Evolutionary conservation across 2,329 filamentous ascomycete species (phyloP), one percentile per base, ranked within the genome.

Genomic region (Exophiala phaeomuriformis): DNA sequence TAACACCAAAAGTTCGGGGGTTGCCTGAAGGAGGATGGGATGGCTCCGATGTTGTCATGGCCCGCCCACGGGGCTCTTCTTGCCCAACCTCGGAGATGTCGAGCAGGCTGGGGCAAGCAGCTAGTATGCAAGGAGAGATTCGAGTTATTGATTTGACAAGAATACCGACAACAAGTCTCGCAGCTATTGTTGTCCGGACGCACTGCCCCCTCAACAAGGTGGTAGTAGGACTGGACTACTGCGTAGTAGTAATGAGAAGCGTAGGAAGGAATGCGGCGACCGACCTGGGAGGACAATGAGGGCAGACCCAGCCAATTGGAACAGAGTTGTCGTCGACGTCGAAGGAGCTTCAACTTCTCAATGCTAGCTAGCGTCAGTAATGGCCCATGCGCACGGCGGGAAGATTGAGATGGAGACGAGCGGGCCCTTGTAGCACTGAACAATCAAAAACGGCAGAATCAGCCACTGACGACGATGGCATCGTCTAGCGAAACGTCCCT

Each of bases 401-500:
- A 44, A 47, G 49, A 56, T 46, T 19, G 46, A 45, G 53, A 52
- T 45, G 53, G 39, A 31, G 33, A 10, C 42, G 32, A 37, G 37
- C 48, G 33, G 39, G 29, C 29, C 19, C 5, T 10, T 6, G 8
- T 4, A 31, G 27, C 2, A 30, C 36, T 27, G 37, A 28, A 33
- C 53, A 56, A 46, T 56, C 29, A 52, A 12, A 31, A 33, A 3
- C 3, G n/a, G 5, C 2, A 5, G 3, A 46, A 40, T 43, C 28
- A 35, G 53, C 53, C 53, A 52, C 53, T 47, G 50, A 56, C 53
- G 52, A 41, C 47, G 46, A 43, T 45, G 36, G 46, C 51, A 27
- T 5, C 9, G 12, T 9, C n/a, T 5, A 27, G n/a, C 3, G 4
- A 28, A 41, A 41, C 28, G 39, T 41, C 19, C 39, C 39, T 28